phyloP scores from a whole-genome alignment of 2,329 filamentous ascomycete genomes.

The Xylaria sp. region DNA sequence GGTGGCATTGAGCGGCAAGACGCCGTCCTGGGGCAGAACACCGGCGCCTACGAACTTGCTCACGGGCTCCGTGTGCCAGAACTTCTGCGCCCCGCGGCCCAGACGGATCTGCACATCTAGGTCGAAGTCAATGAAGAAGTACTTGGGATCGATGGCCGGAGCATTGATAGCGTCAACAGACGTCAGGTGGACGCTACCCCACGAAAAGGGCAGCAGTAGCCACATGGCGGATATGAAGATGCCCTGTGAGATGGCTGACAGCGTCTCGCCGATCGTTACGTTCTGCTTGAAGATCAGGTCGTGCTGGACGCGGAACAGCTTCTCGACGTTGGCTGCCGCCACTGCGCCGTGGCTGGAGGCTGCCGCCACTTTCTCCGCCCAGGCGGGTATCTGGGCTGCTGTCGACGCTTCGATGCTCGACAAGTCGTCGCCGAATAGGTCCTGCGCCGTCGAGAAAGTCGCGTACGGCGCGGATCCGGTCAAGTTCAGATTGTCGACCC shows the following conservation, averaged over 20 bases:
- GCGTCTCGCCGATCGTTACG: slow-evolving; percentile 59
- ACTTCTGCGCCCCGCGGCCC: slow-evolving; percentile 47
- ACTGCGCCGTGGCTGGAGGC: slow-evolving; percentile 46
- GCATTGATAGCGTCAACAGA: slow-evolving; percentile 50
- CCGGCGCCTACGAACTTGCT: slow-evolving; percentile 37
- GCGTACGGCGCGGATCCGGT: slow-evolving; percentile 47
- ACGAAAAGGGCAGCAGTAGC: slow-evolving; percentile 53
- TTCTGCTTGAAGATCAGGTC: slow-evolving; percentile 59
- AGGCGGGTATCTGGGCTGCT: slow-evolving; percentile 44
- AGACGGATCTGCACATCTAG: slow-evolving; percentile 45
- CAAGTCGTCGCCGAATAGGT: slow-evolving; percentile 50
- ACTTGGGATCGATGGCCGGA: slow-evolving; percentile 54
- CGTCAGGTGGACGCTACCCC: slow-evolving; percentile 56
- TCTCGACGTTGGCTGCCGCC: slow-evolving; percentile 51
- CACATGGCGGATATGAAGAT: slow-evolving; percentile 54
- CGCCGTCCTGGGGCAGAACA: slow-evolving; percentile 40
- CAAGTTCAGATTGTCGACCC: slow-evolving; percentile 40
- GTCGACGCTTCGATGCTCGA: slow-evolving; percentile 44
- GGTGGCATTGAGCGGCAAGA: slow-evolving; percentile 47
- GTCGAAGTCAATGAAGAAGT: slow-evolving; percentile 53
- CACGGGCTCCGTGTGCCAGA: slow-evolving; percentile 50
- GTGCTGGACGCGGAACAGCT: slow-evolving; percentile 58
- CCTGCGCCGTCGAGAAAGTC: slow-evolving; percentile 50
- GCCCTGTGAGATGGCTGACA: slow-evolving; percentile 51
- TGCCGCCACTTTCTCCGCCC: slow-evolving; percentile 48